Conservation (phyloP, 1,284 basidiomycete genomes). For the Moesziomyces sp. region DNA sequence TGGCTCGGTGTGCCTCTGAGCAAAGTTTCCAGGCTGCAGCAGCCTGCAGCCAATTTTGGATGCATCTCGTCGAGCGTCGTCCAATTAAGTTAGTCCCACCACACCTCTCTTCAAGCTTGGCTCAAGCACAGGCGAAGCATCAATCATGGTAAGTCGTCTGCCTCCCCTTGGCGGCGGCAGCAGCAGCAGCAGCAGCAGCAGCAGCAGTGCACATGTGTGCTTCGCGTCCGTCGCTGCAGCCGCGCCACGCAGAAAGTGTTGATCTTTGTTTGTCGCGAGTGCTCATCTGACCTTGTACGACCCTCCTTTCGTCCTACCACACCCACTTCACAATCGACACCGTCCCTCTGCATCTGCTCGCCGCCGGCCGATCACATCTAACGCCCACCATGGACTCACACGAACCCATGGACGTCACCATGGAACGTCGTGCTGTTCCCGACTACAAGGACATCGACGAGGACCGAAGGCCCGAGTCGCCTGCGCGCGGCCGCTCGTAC, state of each 20-base stretch:
- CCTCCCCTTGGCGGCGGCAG: background rate
- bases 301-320: background rate
- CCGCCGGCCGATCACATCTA: background rate
- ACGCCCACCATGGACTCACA: slow-evolving; percentile 10
- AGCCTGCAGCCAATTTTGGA: slow-evolving; percentile 6
- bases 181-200: background rate
- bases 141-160: background rate
- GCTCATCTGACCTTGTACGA: slow-evolving; percentile 5
- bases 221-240: background rate
- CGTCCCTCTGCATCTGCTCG: background rate
- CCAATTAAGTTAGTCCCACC: background rate
- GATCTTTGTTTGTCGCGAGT: slow-evolving; percentile 2
- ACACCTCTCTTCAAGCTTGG: background rate
- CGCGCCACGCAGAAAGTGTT: slow-evolving; percentile 11
- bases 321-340: background rate
- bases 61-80: background rate
- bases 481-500: slow-evolving; percentile 40
- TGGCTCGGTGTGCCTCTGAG: background rate
- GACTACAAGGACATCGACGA: slow-evolving; percentile 48
- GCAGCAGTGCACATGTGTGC: background rate
- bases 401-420: slow-evolving; percentile 11
- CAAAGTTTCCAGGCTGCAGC: slow-evolving; percentile 26
- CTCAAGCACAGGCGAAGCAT: background rate
- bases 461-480: slow-evolving; percentile 32
- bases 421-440: slow-evolving; percentile 23